Conservation (phyloP, 257 asterid genomes). For the Solanum appendiculatum region DNA sequence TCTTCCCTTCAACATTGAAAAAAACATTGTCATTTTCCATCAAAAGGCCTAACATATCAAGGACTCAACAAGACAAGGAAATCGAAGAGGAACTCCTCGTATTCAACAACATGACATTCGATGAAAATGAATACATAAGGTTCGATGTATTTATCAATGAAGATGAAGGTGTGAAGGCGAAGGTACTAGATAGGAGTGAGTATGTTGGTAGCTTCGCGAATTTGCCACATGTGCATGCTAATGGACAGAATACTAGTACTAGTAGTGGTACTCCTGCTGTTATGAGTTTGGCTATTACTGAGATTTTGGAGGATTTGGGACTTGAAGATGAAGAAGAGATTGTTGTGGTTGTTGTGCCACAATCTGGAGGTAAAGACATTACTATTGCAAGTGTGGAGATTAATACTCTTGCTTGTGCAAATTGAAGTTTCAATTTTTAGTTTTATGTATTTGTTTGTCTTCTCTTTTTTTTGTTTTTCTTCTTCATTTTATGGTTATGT, state of each 20-base stretch:
- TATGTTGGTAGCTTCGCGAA: conserved; percentile 56
- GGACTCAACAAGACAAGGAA: conserved; percentile 1
- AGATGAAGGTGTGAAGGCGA: conserved; percentile 33
- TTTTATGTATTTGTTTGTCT: not conserved
- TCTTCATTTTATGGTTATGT: not conserved
- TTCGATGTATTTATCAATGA: conserved; percentile 58
- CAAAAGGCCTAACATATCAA: conserved; percentile 15
- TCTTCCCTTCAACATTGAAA: conserved; percentile 21
- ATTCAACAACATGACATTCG: conserved; percentile 18
- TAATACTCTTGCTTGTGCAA: not conserved
- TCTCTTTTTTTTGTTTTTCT: not conserved
- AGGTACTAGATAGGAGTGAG: conserved; percentile 37
- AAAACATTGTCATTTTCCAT: conserved; percentile 12
- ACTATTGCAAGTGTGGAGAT: conserved; percentile 50
- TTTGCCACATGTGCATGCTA: conserved; percentile 37
- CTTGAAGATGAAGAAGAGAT: conserved; percentile 38
- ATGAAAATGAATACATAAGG: conserved; percentile 23
- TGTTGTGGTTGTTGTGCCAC: conserved; percentile 44
- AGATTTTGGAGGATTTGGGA: conserved; percentile 53
- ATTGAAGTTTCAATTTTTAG: not conserved
- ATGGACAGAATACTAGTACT: not conserved
- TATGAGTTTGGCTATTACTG: conserved; percentile 37
- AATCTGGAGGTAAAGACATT: conserved; percentile 21
- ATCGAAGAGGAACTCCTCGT: conserved; percentile 32
- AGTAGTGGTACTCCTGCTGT: not conserved